phyloP scores from a whole-genome alignment of 768 basidiomycete genomes.

The Symmetrospora coprosmae region DNA sequence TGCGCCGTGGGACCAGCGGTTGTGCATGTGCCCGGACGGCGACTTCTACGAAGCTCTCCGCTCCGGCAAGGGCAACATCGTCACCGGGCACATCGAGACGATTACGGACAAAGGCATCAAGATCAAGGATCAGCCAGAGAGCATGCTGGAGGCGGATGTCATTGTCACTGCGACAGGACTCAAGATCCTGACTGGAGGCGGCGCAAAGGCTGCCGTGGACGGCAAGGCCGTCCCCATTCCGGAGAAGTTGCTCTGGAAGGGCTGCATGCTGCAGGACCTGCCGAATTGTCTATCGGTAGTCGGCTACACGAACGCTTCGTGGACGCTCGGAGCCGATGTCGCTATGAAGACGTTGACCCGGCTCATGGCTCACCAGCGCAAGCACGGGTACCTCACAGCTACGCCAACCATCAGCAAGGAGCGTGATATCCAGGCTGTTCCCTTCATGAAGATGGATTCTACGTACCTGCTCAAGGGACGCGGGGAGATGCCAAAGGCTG shows the following conservation, averaged over 20 bases:
- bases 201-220: slow-evolving; percentile 20
- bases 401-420: neutral
- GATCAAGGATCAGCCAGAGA: neutral
- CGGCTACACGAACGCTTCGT: slow-evolving; percentile 26
- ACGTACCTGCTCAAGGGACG: slow-evolving; percentile 22
- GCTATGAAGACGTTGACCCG: slow-evolving; percentile 16
- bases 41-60: slow-evolving; percentile 24
- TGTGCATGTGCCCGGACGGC: slow-evolving; percentile 24
- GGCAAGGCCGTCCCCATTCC: neutral
- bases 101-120: slow-evolving; percentile 9
- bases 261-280: slow-evolving; percentile 24
- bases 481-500: slow-evolving; percentile 20
- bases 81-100: slow-evolving; percentile 24
- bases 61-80: slow-evolving; percentile 21
- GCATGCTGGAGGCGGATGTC: slow-evolving; percentile 24
- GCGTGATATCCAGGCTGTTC: neutral
- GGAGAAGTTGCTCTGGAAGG: slow-evolving; percentile 19
- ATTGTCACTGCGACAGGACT: slow-evolving; percentile 27
- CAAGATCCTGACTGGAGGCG: slow-evolving; percentile 20
- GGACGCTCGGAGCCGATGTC: slow-evolving; percentile 23
- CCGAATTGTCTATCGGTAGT: slow-evolving; percentile 23
- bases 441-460: slow-evolving; percentile 26
- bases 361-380: neutral
- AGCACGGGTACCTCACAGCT: neutral
- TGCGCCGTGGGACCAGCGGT: slow-evolving; percentile 24